phyloP scores from a whole-genome alignment of 2,329 filamentous ascomycete species.

The Monilinia aucupariae region DNA sequence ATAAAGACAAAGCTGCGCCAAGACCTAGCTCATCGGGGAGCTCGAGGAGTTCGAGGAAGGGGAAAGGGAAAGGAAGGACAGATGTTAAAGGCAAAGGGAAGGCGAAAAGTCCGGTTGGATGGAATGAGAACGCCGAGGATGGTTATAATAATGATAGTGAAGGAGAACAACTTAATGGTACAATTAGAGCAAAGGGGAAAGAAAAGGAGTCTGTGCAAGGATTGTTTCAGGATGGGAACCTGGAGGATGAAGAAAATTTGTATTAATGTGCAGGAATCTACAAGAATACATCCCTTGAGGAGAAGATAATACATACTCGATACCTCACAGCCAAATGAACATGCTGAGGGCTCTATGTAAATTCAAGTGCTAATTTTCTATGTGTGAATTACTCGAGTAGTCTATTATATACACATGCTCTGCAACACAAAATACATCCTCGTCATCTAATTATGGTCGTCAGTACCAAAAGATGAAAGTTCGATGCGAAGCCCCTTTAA shows the following conservation, averaged over 20 bases:
- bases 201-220: conserved; percentile 45
- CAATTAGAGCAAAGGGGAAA: conserved; percentile 30
- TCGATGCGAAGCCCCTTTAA: not conserved
- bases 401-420: too few relatives aligned
- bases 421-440: not conserved
- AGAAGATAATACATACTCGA: not conserved
- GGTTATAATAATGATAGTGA: conserved; percentile 19
- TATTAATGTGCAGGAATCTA: conserved; percentile 27
- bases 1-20: conserved; percentile 30
- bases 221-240: conserved; percentile 23
- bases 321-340: not conserved
- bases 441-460: not conserved
- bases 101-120: conserved; percentile 36
- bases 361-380: not conserved
- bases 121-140: conserved; percentile 35
- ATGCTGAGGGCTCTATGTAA: not conserved
- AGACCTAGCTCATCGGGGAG: conserved; percentile 9
- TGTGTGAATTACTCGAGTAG: not conserved
- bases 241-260: conserved; percentile 36
- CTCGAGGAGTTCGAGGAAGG: conserved; percentile 22
- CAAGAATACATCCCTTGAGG: not conserved
- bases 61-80: conserved; percentile 23
- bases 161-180: conserved; percentile 14
- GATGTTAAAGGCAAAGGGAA: conserved; percentile 32
- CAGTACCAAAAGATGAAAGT: not conserved